These are phyloP conservation scores for Calonectria pseudoturangicola DNA, from an alignment of 2,329 filamentous ascomycete species.

Conservation along the genomic window DNA sequence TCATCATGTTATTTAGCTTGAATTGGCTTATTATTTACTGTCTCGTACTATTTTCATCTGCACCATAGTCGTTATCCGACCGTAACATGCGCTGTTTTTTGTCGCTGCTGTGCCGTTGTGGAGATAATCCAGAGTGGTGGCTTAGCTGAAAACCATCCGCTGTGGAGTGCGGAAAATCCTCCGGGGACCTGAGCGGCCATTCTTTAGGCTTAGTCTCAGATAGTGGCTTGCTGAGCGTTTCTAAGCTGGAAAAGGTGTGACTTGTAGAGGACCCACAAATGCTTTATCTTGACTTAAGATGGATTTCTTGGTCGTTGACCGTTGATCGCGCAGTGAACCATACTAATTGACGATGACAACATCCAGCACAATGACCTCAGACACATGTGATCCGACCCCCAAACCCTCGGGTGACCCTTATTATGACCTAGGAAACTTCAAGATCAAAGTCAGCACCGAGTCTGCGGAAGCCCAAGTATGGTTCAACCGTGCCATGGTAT, in stretches of 20 bases:
- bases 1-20: no score
- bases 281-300: neutral
- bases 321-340: neutral
- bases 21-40: no score
- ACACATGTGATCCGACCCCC: neutral
- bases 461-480: neutral
- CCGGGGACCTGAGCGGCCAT: neutral
- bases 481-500: conserved; percentile 11
- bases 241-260: neutral
- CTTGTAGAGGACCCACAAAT: neutral
- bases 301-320: neutral
- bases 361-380: neutral
- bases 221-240: neutral
- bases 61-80: neutral
- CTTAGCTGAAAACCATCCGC: neutral
- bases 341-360: neutral
- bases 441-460: conserved; percentile 11
- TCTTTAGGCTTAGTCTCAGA: neutral
- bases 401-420: neutral
- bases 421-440: conserved; percentile 1
- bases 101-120: neutral
- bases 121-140: neutral
- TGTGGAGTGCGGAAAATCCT: neutral
- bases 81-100: neutral
- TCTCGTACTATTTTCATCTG: no score